Percentiles rank a stretch among this genome's conserved stretches.
phyloP scores from a whole-genome alignment of 2,329 filamentous ascomycete species.

The Calonectria fujianensis region DNA sequence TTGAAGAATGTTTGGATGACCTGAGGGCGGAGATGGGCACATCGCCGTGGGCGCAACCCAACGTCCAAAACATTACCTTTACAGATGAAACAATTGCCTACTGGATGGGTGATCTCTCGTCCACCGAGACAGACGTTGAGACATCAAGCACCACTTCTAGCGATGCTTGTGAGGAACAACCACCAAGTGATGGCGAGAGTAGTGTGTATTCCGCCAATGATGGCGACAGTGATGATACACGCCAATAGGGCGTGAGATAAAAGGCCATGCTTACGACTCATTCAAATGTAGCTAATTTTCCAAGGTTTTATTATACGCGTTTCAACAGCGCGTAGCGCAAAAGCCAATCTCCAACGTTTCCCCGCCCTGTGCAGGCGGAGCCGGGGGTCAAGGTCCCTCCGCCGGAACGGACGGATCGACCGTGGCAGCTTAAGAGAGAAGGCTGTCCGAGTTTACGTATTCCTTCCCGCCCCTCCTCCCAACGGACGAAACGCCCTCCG shows the following conservation, averaged over 20 bases:
- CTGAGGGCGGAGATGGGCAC: slow-evolving; percentile 35
- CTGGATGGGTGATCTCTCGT: not conserved
- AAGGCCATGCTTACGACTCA: not conserved
- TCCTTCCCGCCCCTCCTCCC: not conserved
- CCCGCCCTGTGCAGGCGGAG: not conserved
- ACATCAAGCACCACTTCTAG: not conserved
- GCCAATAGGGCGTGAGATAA: not conserved
- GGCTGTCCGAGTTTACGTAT: not conserved
- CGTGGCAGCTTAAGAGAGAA: not conserved
- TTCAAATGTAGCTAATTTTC: not conserved
- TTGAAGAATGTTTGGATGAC: slow-evolving; percentile 35
- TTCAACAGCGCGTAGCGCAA: not conserved
- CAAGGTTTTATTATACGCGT: not conserved
- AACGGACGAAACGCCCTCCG: too few relatives aligned
- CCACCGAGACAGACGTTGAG: not conserved
- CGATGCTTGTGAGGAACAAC: not conserved
- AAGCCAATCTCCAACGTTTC: not conserved
- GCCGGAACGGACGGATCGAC: not conserved
- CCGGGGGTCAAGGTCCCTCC: not conserved
- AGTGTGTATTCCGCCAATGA: not conserved
- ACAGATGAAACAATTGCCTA: not conserved
- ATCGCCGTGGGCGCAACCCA: slow-evolving; percentile 11
- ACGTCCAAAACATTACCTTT: not conserved
- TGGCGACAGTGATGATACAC: not conserved
- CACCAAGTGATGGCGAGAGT: not conserved